Base-by-base conservation (phyloP, 1,284 basidiomycete species). In the Fomitopsis pinicola region DNA sequence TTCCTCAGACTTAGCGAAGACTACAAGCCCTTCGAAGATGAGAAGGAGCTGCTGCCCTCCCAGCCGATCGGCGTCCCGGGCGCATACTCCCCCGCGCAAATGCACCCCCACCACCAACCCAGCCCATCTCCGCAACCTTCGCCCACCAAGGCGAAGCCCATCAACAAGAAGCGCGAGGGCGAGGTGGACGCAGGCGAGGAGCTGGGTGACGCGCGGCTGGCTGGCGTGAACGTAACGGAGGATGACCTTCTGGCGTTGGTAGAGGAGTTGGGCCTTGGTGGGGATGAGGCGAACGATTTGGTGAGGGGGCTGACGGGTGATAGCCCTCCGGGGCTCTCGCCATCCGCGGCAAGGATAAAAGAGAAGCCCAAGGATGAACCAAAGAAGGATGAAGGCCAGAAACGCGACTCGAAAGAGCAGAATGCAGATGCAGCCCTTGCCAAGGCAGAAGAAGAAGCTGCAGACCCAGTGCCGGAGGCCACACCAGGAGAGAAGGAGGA, bases 31-130 rank as follows among this genome's bases (percentile, higher is more conserved):
- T 74, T 82, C 57, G 86, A 89, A 54, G 86, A 84, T 53, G 70
- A 71, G 35, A 69, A 81, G 80, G 67, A 77, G 72, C 44, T 80
- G 79, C 35, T 75, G 76, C 17, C 82, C 80, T 42, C 76, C 72
- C 80, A 84, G 65, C 85, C 88, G 14, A 81, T 92, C 50, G 91
- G 91, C 57, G 89, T 93, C 2, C 90, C 91, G 1, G 91, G 91
- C 2, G 91, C 88, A 0, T 78, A 83, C 42, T 79, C 84, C 4
- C 89, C 91, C 12, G 76, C 85, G 14, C 83, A 92, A 69, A 92
- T 92, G 87, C 88, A 75, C n/a, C 88, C 89, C 30, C 84, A 88
- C 55, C 87, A 85, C 64, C 86, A 77, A 66, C 80, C 80, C 59
- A 75, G 85, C 19, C 80, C 82, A 42, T 77, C 78, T 44, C 80